Conservation (phyloP, 2,329 filamentous ascomycete species). For the Penicillium janthinellum region DNA sequence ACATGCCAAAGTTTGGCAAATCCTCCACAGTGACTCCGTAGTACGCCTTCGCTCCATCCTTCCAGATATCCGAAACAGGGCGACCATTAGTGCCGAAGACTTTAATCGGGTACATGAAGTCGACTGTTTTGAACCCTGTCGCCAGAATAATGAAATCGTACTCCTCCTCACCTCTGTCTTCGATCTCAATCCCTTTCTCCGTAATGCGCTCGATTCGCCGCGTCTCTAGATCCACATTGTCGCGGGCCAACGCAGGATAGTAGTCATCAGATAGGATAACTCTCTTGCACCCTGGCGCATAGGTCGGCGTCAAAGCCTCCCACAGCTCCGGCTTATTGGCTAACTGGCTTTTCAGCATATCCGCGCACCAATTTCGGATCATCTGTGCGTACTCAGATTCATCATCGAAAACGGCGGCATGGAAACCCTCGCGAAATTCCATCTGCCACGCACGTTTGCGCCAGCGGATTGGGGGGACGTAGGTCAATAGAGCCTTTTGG, state of each 20-base stretch:
- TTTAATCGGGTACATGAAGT: slow-evolving; percentile 62
- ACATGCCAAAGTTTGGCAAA: slow-evolving; percentile 59
- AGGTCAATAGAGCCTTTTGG: slow-evolving; percentile 49
- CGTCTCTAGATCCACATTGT: slow-evolving; percentile 49
- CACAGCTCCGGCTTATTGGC: slow-evolving; percentile 54
- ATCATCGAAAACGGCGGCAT: slow-evolving; percentile 46
- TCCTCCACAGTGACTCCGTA: slow-evolving; percentile 55
- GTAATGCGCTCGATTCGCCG: slow-evolving; percentile 51
- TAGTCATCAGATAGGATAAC: slow-evolving; percentile 24
- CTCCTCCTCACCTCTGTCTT: slow-evolving; percentile 43
- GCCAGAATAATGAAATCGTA: slow-evolving; percentile 61
- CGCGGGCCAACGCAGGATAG: slow-evolving; percentile 21
- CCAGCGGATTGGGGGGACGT: slow-evolving; percentile 54
- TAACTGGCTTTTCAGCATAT: slow-evolving; percentile 51
- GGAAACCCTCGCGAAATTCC: slow-evolving; percentile 57
- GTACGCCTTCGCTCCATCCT: slow-evolving; percentile 53
- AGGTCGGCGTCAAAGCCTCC: slow-evolving; percentile 55
- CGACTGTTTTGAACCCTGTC: slow-evolving; percentile 60
- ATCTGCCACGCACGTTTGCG: slow-evolving; percentile 55
- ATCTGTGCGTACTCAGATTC: slow-evolving; percentile 44
- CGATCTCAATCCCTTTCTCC: slow-evolving; percentile 51
- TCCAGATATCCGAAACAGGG: slow-evolving; percentile 55
- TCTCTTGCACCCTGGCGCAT: slow-evolving; percentile 24
- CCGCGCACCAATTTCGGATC: slow-evolving; percentile 41
- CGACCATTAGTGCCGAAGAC: slow-evolving; percentile 51